Percentiles rank a stretch among this genome's conserved stretches.
These are phyloP conservation scores for Botrytis pseudocinerea DNA, from an alignment of 2,329 filamentous ascomycete genomes.

Conservation along the genomic window DNA sequence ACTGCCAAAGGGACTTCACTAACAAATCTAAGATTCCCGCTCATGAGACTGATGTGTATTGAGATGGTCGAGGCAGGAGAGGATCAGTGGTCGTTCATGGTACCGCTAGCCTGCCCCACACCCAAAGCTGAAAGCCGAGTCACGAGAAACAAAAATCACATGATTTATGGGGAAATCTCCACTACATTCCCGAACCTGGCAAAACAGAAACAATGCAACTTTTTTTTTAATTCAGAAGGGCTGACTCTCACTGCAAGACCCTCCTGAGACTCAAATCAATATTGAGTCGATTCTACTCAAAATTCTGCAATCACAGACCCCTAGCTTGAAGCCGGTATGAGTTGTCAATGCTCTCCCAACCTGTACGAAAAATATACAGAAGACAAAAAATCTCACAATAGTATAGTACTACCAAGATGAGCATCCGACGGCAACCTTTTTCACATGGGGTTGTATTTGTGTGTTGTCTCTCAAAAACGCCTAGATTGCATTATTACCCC, in stretches of 20 bases:
- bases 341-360: not conserved
- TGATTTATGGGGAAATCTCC: not conserved
- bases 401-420: not conserved
- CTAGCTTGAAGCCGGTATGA: not conserved
- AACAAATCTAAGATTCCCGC: not conserved
- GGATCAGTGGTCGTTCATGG: not conserved
- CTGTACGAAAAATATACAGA: not conserved
- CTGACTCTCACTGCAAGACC: not conserved
- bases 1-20: not conserved
- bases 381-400: not conserved
- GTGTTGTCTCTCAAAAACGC: not conserved
- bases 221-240: not conserved
- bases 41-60: too few relatives aligned
- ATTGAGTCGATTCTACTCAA: too few relatives aligned
- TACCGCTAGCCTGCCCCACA: not conserved
- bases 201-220: not conserved
- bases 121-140: not conserved
- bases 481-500: not conserved
- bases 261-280: not conserved
- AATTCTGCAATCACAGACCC: not conserved
- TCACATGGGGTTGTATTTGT: not conserved
- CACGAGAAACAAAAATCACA: not conserved
- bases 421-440: not conserved
- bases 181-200: not conserved
- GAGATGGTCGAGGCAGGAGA: not conserved